phyloP scores from a whole-genome alignment of 2,329 filamentous ascomycete genomes.

The Fusarium sp. region DNA sequence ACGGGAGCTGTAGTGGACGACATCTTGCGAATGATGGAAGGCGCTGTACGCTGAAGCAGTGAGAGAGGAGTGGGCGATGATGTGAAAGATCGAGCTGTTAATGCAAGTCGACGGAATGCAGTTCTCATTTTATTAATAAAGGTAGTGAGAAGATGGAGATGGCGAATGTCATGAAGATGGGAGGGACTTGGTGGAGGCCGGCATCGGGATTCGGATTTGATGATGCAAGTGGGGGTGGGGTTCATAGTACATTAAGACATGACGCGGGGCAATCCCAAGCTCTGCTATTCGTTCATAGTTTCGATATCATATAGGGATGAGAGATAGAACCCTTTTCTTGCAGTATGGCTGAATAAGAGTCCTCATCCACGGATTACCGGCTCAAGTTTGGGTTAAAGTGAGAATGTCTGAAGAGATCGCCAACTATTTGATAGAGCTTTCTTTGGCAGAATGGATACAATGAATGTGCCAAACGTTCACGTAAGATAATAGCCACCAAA shows the following conservation, averaged over 20 bases:
- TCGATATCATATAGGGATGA: background rate
- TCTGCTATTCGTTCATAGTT: constrained; percentile 16
- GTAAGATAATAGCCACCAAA: background rate
- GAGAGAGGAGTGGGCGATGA: constrained; percentile 25
- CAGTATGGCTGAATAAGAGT: background rate
- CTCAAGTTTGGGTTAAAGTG: too few relatives aligned
- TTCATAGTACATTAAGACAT: constrained; percentile 3
- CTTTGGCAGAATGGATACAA: background rate
- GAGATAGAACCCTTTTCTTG: background rate
- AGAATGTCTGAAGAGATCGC: background rate
- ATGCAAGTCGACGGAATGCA: constrained; percentile 17
- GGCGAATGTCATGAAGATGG: background rate
- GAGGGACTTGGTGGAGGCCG: constrained; percentile 17
- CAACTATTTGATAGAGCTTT: background rate
- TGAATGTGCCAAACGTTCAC: background rate
- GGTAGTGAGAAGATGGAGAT: constrained; percentile 3
- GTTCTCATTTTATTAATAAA: constrained; percentile 33
- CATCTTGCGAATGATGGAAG: constrained; percentile 50
- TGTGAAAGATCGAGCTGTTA: constrained; percentile 24
- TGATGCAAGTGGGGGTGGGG: constrained; percentile 36
- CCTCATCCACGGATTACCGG: background rate
- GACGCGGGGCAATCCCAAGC: constrained; percentile 27
- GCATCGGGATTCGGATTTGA: constrained; percentile 16
- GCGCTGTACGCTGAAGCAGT: constrained; percentile 27
- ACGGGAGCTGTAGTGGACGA: constrained; percentile 54